These are phyloP conservation scores for Silybum marianum DNA, from an alignment of 129 eudicot species.

Conservation along the genomic window DNA sequence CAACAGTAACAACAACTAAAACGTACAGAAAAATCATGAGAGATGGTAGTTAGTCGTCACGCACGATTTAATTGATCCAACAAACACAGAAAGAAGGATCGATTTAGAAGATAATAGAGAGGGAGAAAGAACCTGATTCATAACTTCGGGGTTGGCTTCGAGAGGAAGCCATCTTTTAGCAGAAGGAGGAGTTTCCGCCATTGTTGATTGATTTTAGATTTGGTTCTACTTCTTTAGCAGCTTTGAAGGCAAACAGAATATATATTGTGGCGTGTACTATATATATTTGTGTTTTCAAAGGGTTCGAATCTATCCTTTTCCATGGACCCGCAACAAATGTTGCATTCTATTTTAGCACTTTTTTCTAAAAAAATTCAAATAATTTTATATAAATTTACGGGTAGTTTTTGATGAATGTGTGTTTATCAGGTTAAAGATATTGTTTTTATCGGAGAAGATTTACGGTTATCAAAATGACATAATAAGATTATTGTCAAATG, in stretches of 20 bases:
- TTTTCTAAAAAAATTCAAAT: neutral
- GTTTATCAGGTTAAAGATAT: too few relatives aligned
- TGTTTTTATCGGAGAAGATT: too few relatives aligned
- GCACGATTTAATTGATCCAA: neutral
- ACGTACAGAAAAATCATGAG: neutral
- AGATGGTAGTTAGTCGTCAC: neutral
- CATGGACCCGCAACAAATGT: neutral
- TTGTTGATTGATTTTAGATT: slow-evolving; percentile 20
- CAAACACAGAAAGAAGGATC: neutral
- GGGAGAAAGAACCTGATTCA: slow-evolving; percentile 72
- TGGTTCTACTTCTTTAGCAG: neutral
- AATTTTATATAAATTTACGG: too few relatives aligned
- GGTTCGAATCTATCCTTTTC: neutral
- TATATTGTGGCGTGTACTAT: neutral
- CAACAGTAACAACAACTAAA: neutral
- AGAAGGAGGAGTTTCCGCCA: slow-evolving; percentile 46
- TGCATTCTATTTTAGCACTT: neutral
- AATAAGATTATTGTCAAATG: too few relatives aligned
- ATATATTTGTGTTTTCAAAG: neutral
- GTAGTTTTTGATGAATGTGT: too few relatives aligned
- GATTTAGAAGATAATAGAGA: slow-evolving; percentile 10
- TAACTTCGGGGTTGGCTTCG: slow-evolving; percentile 97
- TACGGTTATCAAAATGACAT: too few relatives aligned
- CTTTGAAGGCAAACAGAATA: neutral
- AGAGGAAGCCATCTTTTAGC: slow-evolving; percentile 97